Conservation (phyloP, 306 rosid genomes). For the Quercus cerris region DNA sequence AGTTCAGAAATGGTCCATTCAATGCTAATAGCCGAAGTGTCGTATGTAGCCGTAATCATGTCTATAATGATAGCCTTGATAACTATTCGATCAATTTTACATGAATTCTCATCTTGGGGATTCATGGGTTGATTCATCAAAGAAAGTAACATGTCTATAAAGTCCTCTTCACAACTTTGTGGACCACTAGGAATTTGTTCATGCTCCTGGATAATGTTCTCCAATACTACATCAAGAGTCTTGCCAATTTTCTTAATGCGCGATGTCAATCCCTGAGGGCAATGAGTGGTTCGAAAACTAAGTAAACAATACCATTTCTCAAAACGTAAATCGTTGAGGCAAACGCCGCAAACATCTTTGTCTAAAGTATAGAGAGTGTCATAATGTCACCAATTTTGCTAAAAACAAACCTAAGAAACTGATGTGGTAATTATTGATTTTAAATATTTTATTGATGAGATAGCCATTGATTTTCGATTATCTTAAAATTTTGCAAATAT, state of each 20-base stretch:
- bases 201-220: slow-evolving; percentile 30
- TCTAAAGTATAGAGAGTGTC: too few species aligned
- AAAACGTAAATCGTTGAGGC: too few species aligned
- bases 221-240: slow-evolving; percentile 29
- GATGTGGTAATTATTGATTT: too few species aligned
- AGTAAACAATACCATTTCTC: too few species aligned
- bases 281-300: too few species aligned
- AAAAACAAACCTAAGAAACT: too few species aligned
- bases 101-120: slow-evolving; percentile 16
- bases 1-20: slow-evolving; percentile 45
- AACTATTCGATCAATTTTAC: slow-evolving; percentile 17
- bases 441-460: too few species aligned
- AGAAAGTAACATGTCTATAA: slow-evolving; percentile 27
- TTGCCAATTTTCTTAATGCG: slow-evolving; percentile 18
- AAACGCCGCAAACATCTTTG: too few species aligned
- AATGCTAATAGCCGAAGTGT: neutral
- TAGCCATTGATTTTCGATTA: too few species aligned
- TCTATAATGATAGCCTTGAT: slow-evolving; percentile 34
- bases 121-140: slow-evolving; percentile 23
- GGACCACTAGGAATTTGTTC: neutral
- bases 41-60: slow-evolving; percentile 27
- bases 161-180: slow-evolving; percentile 7
- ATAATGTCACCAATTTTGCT: too few species aligned
- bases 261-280: slow-evolving; percentile 21
- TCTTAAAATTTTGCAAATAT: too few species aligned